Evolutionary conservation across 2,329 filamentous ascomycete species (phyloP).

Genomic region (Claviceps sp.): DNA sequence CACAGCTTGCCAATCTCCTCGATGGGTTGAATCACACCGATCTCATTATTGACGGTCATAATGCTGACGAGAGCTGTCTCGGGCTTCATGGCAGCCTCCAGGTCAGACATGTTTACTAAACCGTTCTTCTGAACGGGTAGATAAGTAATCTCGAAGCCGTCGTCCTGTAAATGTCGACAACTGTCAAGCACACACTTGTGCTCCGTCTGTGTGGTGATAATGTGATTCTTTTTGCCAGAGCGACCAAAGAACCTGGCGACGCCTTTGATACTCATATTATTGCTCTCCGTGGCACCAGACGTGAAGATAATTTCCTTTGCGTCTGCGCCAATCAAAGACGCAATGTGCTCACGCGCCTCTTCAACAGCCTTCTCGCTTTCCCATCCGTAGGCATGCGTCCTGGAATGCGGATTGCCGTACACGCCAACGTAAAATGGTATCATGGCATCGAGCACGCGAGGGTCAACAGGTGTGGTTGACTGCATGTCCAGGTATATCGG

Average conservation of each 20-base stretch:
- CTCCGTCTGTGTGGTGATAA: conserved; percentile 94
- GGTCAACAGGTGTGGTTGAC: conserved; percentile 89
- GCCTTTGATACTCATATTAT: conserved; percentile 99
- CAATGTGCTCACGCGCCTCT: conserved; percentile 70
- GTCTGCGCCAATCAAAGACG: conserved; percentile 80
- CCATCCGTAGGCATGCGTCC: conserved; percentile 97
- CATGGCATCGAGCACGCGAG: conserved; percentile 92
- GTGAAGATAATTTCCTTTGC: conserved; percentile 98
- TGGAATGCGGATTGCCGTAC: conserved; percentile 93
- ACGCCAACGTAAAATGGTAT: conserved; percentile 84
- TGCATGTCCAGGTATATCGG: conserved; percentile 99
- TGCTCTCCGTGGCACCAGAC: conserved; percentile 93
- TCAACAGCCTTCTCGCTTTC: conserved; percentile 93
- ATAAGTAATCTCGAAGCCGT: conserved; percentile 95
- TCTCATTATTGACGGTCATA: conserved; percentile 99
- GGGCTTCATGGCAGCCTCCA: conserved; percentile 79
- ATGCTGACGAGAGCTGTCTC: conserved; percentile 90
- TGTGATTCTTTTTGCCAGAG: conserved; percentile 92
- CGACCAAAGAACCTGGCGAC: conserved; percentile 91
- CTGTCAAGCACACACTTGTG: conserved; percentile 98
- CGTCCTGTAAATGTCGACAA: conserved; percentile 90
- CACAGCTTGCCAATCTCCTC: conserved; percentile 89
- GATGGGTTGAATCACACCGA: conserved; percentile 94
- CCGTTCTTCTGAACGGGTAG: conserved; percentile 79
- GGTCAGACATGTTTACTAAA: conserved; percentile 68